Evolutionary conservation across 495 filamentous ascomycete genomes (phyloP).

Genomic region (Hypoxylon rickii): DNA sequence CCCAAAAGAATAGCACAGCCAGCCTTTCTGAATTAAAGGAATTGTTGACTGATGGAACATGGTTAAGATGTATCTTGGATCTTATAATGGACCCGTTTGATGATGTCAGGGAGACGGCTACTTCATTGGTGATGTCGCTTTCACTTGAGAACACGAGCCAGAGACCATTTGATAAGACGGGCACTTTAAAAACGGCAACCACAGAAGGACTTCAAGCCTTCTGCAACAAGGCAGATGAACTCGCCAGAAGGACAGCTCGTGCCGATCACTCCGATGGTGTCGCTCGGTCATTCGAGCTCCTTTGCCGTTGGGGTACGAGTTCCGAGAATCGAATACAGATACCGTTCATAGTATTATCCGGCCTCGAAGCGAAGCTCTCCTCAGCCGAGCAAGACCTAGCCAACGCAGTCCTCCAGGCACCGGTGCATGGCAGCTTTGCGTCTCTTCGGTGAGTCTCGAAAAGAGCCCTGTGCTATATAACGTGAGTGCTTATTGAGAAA

Average conservation of each 20-base stretch:
- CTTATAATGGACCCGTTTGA: conserved; percentile 88
- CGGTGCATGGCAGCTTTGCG: conserved; percentile 72
- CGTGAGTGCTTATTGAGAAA: conserved; percentile 16
- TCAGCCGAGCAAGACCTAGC: conserved; percentile 62
- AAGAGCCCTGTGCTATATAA: not conserved
- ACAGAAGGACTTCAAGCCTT: conserved; percentile 41
- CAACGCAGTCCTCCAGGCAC: conserved; percentile 63
- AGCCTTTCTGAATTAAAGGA: conserved; percentile 17
- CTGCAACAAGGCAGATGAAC: conserved; percentile 58
- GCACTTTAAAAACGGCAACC: conserved; percentile 14
- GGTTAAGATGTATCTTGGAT: conserved; percentile 73
- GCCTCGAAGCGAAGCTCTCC: conserved; percentile 61
- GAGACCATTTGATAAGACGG: conserved; percentile 21
- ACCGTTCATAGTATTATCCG: conserved; percentile 50
- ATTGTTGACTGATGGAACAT: conserved; percentile 46
- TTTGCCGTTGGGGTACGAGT: conserved; percentile 37
- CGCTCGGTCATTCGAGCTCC: conserved; percentile 63
- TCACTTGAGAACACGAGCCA: conserved; percentile 34
- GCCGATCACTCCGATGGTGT: conserved; percentile 88
- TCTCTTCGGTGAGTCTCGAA: conserved; percentile 57
- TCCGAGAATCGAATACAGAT: conserved; percentile 44
- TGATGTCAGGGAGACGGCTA: conserved; percentile 75
- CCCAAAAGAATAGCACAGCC: conserved; percentile 8
- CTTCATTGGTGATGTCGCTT: conserved; percentile 58
- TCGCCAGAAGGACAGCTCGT: conserved; percentile 66